Conservation (phyloP, 2,329 filamentous ascomycete species). For the Cladophialophora psammophila region DNA sequence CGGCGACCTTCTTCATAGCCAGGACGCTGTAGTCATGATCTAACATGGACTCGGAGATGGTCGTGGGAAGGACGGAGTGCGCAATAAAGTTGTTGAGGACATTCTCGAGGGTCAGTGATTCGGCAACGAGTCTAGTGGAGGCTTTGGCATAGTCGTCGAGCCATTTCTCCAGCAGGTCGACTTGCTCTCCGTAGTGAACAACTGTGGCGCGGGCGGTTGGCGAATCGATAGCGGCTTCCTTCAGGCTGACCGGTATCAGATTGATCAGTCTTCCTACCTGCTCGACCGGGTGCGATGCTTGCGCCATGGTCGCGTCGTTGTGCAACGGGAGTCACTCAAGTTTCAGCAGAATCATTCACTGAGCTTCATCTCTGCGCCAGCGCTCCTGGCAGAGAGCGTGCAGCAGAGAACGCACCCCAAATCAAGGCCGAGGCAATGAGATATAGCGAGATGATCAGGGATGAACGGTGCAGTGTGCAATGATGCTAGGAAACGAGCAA, state of each 20-base stretch:
- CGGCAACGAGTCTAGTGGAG: constrained; percentile 66
- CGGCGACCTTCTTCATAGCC: constrained; percentile 82
- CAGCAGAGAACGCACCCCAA: neutral
- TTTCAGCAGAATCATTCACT: neutral
- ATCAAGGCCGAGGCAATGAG: neutral
- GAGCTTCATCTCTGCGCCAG: neutral
- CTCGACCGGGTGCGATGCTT: constrained; percentile 28
- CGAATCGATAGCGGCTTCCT: constrained; percentile 95
- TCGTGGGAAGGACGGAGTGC: constrained; percentile 74
- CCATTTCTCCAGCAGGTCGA: constrained; percentile 92
- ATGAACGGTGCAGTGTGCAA: neutral
- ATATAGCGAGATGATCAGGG: neutral
- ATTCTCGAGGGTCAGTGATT: constrained; percentile 78
- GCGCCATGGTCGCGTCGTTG: constrained; percentile 10
- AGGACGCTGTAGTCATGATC: constrained; percentile 95
- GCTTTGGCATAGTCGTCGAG: constrained; percentile 75
- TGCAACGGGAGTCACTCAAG: neutral
- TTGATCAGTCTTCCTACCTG: constrained; percentile 55
- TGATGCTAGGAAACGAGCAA: neutral
- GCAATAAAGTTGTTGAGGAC: constrained; percentile 78
- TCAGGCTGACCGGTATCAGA: constrained; percentile 77
- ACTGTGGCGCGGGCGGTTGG: constrained; percentile 91
- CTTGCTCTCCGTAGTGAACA: constrained; percentile 86
- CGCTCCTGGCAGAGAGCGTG: neutral
- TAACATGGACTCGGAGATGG: constrained; percentile 81